A percentile compares a stretch with the other conserved stretches of the same genome.
These are phyloP conservation scores for Styphnolobium japonicum DNA, from an alignment of 306 rosid species.

Conservation along the genomic window DNA sequence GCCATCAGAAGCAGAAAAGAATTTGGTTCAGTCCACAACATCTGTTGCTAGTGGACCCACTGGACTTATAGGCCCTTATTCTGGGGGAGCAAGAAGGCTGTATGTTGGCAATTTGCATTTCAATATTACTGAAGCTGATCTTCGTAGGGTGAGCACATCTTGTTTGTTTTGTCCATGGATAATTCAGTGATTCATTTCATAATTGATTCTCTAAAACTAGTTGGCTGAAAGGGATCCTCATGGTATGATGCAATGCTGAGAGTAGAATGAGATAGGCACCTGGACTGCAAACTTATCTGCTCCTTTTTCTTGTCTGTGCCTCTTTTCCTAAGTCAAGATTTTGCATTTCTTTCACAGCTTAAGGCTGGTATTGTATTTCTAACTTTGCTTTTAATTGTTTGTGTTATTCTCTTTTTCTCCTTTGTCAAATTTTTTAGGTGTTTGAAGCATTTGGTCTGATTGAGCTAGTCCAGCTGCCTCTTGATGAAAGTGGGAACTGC, in stretches of 20 bases:
- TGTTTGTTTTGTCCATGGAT: not conserved
- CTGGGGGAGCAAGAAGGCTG: constrained; percentile 93
- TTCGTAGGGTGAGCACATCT: constrained; percentile 62
- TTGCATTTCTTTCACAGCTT: not conserved
- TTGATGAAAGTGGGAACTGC: constrained; percentile 83
- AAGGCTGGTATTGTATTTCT: not conserved
- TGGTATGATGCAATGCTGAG: constrained; percentile 4
- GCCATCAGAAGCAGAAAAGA: constrained; percentile 99
- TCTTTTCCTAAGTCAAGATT: not conserved
- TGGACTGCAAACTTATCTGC: not conserved
- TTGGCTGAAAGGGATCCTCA: constrained; percentile 7
- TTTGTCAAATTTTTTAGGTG: constrained; percentile 49
- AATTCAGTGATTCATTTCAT: constrained; percentile 12
- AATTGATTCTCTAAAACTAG: constrained; percentile 10
- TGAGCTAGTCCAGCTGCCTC: constrained; percentile 92
- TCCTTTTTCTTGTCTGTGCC: not conserved
- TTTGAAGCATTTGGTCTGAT: constrained; percentile 97
- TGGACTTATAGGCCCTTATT: constrained; percentile 78
- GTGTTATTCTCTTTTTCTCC: constrained; percentile 4
- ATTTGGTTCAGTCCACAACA: constrained; percentile 82
- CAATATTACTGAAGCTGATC: constrained; percentile 85
- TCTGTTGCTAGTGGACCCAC: constrained; percentile 52
- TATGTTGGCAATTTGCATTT: constrained; percentile 93
- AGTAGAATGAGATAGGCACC: not conserved
- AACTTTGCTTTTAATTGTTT: not conserved